phyloP scores from a whole-genome alignment of 2,329 filamentous ascomycete species.

The Claviceps quebecensis region DNA sequence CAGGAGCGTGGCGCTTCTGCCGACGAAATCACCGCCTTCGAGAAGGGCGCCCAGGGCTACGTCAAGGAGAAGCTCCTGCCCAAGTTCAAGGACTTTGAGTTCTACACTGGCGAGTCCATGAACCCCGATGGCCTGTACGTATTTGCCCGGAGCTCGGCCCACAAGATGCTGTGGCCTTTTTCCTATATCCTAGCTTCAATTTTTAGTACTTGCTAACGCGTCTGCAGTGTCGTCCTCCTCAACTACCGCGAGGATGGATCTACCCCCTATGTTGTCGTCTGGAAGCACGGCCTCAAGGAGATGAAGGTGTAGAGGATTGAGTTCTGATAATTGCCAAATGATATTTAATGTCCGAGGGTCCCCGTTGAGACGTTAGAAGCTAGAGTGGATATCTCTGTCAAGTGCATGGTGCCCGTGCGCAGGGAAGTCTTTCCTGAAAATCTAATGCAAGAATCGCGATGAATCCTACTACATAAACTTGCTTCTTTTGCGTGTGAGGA shows the following conservation, averaged over 20 bases:
- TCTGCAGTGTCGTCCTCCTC: conserved; percentile 64
- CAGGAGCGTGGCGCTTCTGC: conserved; percentile 46
- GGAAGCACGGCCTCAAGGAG: conserved; percentile 85
- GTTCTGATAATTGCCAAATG: conserved; percentile 2
- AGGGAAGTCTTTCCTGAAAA: too few species aligned
- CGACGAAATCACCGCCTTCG: conserved; percentile 62
- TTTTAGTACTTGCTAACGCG: too few species aligned
- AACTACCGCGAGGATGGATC: conserved; percentile 96
- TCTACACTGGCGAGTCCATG: conserved; percentile 86
- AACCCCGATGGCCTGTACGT: conserved; percentile 85
- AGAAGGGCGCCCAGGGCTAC: conserved; percentile 57
- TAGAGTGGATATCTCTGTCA: neutral
- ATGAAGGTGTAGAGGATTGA: conserved; percentile 67
- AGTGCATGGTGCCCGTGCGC: too few species aligned
- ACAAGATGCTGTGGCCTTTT: too few species aligned
- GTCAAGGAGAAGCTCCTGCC: conserved; percentile 68
- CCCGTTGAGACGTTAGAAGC: conserved; percentile 5
- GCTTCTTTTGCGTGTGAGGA: too few species aligned
- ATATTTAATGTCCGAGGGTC: conserved; percentile 3
- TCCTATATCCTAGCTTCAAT: too few species aligned
- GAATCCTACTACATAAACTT: too few species aligned
- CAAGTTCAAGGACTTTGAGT: conserved; percentile 95
- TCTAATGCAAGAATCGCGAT: too few species aligned
- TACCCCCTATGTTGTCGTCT: conserved; percentile 79
- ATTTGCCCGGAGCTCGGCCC: neutral